phyloP scores from a whole-genome alignment of 306 rosid genomes.

The Citrullus amarus region DNA sequence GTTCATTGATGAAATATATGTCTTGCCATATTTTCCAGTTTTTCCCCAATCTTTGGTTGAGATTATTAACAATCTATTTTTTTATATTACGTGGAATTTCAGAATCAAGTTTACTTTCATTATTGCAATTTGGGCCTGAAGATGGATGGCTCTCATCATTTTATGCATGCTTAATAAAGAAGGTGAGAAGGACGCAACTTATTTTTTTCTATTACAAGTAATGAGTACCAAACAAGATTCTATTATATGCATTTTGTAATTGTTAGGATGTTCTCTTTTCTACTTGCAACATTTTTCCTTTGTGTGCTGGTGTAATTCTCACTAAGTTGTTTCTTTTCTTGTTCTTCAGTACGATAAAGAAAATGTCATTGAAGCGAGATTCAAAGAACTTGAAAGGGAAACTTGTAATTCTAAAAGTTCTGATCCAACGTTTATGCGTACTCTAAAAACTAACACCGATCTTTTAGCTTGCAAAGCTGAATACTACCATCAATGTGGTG shows the following conservation, averaged over 20 bases:
- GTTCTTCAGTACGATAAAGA: constrained; percentile 76
- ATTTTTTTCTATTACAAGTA: constrained; percentile 11
- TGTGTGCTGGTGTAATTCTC: constrained; percentile 1
- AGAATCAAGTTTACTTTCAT: constrained; percentile 71
- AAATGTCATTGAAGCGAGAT: constrained; percentile 63
- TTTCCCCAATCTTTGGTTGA: not conserved
- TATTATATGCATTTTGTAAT: not conserved
- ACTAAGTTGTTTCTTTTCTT: constrained; percentile 11
- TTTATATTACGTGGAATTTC: constrained; percentile 23
- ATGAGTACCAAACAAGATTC: not conserved
- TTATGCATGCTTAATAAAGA: constrained; percentile 82
- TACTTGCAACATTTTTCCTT: not conserved
- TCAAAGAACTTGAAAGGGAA: constrained; percentile 69
- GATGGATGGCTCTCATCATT: constrained; percentile 94
- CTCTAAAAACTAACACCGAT: constrained; percentile 72
- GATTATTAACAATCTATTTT: not conserved
- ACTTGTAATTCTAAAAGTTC: constrained; percentile 52
- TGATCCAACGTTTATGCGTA: constrained; percentile 44
- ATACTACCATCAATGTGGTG: constrained; percentile 90
- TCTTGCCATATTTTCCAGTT: not conserved
- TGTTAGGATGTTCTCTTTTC: not conserved
- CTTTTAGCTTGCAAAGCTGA: constrained; percentile 96
- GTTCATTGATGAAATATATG: not conserved
- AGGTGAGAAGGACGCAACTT: constrained; percentile 35
- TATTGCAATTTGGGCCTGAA: constrained; percentile 74